A percentile compares a stretch with the other conserved stretches of the same genome.
phyloP scores from a whole-genome alignment of 169 alveolate species.

The Eimeria falciformis region DNA sequence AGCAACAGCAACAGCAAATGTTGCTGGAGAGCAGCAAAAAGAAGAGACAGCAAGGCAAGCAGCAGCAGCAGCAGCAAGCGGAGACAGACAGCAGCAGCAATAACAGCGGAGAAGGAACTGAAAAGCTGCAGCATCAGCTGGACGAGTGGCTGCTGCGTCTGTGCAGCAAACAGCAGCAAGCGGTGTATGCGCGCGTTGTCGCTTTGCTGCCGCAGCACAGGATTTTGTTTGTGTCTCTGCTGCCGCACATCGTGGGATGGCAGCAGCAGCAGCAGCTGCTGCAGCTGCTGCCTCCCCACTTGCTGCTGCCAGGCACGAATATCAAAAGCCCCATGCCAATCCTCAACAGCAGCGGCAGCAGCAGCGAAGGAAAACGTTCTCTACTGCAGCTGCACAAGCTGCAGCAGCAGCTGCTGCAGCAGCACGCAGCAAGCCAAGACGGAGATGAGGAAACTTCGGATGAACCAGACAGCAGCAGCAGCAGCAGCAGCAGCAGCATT shows the following conservation, averaged over 20 bases:
- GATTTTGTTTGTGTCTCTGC: constrained; percentile 18
- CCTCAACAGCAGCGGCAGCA: constrained; percentile 32
- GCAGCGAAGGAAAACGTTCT: constrained; percentile 14
- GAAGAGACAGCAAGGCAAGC: background rate
- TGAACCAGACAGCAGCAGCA: background rate
- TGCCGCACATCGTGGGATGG: constrained; percentile 54
- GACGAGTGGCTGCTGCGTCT: constrained; percentile 38
- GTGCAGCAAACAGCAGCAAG: background rate
- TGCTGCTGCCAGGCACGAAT: constrained; percentile 45
- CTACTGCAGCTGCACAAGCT: constrained; percentile 39
- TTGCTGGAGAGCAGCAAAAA: constrained; percentile 15
- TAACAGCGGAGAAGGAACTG: background rate
- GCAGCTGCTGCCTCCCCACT: constrained; percentile 26
- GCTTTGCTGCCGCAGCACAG: constrained; percentile 54
- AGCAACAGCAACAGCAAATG: constrained; percentile 45
- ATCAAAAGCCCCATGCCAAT: background rate
- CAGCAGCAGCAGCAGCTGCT: constrained; percentile 44
- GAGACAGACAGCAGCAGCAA: background rate
- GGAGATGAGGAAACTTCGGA: background rate
- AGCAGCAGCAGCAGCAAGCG: background rate
- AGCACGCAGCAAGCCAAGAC: background rate
- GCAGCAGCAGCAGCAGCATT: constrained; percentile 41
- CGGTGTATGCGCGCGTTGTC: constrained; percentile 2
- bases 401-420: constrained; percentile 58
- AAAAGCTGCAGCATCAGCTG: constrained; percentile 29